These are phyloP conservation scores for Macrocybe gigantea DNA, from an alignment of 768 basidiomycete species.

Conservation along the genomic window DNA sequence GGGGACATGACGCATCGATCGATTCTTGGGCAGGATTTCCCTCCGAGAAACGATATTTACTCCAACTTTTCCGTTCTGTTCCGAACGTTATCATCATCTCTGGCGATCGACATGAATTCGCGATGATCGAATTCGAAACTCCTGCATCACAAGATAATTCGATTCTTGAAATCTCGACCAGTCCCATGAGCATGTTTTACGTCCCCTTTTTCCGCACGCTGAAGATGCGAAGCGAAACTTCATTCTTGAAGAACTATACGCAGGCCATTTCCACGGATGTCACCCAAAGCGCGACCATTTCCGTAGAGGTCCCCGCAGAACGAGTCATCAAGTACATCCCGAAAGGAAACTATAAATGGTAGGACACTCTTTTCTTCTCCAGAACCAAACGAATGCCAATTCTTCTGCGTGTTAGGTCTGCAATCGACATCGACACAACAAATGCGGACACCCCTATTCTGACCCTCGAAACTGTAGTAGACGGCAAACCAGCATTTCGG, in stretches of 20 bases:
- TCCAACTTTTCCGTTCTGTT: slow-evolving; percentile 54
- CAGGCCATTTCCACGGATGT: slow-evolving; percentile 20
- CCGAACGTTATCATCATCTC: slow-evolving; percentile 68
- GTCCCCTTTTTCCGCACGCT: slow-evolving; percentile 56
- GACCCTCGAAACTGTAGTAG: slow-evolving; percentile 52
- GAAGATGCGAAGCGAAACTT: slow-evolving; percentile 34
- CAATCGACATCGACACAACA: slow-evolving; percentile 65
- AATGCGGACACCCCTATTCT: slow-evolving; percentile 44
- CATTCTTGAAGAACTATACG: slow-evolving; percentile 28
- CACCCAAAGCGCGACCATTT: slow-evolving; percentile 14
- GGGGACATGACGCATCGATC: slow-evolving; percentile 53
- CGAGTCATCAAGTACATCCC: slow-evolving; percentile 55
- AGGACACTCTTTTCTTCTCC: slow-evolving; percentile 7
- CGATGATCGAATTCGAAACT: slow-evolving; percentile 55
- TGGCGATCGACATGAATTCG: slow-evolving; percentile 79
- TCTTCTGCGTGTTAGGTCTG: slow-evolving; percentile 37
- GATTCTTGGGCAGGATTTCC: slow-evolving; percentile 70
- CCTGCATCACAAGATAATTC: slow-evolving; percentile 26
- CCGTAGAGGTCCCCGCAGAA: slow-evolving; percentile 45
- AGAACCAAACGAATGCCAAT: neutral
- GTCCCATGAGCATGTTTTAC: slow-evolving; percentile 67
- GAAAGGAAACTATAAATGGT: slow-evolving; percentile 67
- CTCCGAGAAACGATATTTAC: slow-evolving; percentile 50
- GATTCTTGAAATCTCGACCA: slow-evolving; percentile 63
- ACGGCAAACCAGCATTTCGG: slow-evolving; percentile 51